Base-by-base conservation (phyloP, 176 grass and related monocot genomes). In the Musa troglodytarum region DNA sequence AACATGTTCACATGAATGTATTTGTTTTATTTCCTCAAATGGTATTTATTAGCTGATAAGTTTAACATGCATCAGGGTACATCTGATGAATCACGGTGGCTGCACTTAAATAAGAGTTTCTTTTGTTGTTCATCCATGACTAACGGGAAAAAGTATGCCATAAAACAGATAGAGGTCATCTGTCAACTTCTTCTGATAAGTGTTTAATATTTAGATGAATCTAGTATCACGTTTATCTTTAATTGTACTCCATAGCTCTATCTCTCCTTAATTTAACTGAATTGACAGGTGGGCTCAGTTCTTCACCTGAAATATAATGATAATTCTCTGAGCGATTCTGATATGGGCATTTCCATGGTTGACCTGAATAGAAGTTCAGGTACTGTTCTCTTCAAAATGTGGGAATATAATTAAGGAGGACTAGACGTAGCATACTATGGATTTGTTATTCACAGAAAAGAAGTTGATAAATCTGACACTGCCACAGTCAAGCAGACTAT, bases 131-230 rank as follows among this genome's bases (percentile, higher is more conserved):
- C 94, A 72, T 83, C 94, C 78, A 66, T 97, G 80, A 90, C 88
- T 80, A 97, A 97, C 85, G 94, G 90, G 70, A 97, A 97, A 76
- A 88, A 91, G 76, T 82, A 93, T 83, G 90, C 94, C 52, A 88
- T 97, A 71, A 88, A 86, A 76, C 86, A 97, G 78, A 88, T 97
- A 51, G 86, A 90, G 94, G 94, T 97, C 76, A 72, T 71, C 53
- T 77, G 65, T 69, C 52, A 76, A 24, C 49, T 21, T 72, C 50
- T 52, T 79, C 21, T 66, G 5, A 16, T 17, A 57, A 17, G 15
- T 62, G 5, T 62, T 62, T 62, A 7, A 17, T 62, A 62, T 17
- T 62, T 17, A 62, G 57, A 19, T 62, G 10, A 62, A 19, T 62
- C 6, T 15, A 17, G 57, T n/a, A 10, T 15, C 34, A 43, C 3